Evolutionary conservation across 75 land plant genomes (phyloP).

Genomic region (Larix kaempferi): DNA sequence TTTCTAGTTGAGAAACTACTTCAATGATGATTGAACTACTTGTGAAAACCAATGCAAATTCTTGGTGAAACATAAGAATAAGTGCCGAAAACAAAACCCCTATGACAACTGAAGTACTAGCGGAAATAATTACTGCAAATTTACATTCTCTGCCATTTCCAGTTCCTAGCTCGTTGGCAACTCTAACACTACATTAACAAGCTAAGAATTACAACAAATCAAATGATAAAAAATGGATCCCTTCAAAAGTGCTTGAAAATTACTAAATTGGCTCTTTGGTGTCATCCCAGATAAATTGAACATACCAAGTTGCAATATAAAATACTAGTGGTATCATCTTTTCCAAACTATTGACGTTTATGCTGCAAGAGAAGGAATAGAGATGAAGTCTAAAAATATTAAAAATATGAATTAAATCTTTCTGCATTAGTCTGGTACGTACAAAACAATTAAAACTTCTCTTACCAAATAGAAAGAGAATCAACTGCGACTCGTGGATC

Average conservation of each 20-base stretch:
- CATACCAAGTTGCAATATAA: conserved; percentile 56
- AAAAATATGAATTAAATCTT: background rate
- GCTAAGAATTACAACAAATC: no score
- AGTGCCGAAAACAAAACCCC: no score
- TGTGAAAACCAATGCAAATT: no score
- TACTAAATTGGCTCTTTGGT: no score
- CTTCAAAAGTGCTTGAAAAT: no score
- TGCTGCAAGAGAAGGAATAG: conserved; percentile 19
- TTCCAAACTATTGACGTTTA: conserved; percentile 55
- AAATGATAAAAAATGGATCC: no score
- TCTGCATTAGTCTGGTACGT: no score
- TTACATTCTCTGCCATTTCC: conserved; percentile 65
- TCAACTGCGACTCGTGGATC: background rate
- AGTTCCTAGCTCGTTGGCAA: conserved; percentile 88
- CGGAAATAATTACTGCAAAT: conserved; percentile 47
- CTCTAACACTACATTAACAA: conserved; percentile 24
- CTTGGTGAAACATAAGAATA: no score
- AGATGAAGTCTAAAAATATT: background rate
- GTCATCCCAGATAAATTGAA: no score
- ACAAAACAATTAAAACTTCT: no score
- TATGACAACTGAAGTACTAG: conserved; percentile 36
- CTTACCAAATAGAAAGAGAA: background rate
- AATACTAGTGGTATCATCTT: conserved; percentile 54
- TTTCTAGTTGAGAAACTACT: no score
- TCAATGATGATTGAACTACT: no score